phyloP scores from a whole-genome alignment of 768 basidiomycete genomes.

The Boletellus ananas region DNA sequence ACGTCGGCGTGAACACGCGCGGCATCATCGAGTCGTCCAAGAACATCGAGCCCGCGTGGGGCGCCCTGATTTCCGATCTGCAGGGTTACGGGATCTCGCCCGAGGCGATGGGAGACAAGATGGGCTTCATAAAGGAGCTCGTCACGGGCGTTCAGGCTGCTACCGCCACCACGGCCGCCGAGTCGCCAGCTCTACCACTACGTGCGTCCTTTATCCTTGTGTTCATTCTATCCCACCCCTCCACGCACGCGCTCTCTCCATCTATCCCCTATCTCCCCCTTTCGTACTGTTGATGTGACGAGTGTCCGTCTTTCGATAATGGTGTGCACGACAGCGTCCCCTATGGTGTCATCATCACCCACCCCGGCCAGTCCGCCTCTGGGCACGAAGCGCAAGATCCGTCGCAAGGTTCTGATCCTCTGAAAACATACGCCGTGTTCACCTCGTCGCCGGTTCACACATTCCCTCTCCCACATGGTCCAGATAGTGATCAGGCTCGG shows the following conservation, averaged over 20 bases:
- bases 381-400: slow-evolving; percentile 31
- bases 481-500: no score
- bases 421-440: slow-evolving; percentile 4
- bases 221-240: no score
- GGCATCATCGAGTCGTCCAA: slow-evolving; percentile 52
- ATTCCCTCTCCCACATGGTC: no score
- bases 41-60: slow-evolving; percentile 54
- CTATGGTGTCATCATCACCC: slow-evolving; percentile 6
- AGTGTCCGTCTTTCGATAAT: not conserved
- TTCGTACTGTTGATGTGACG: not conserved
- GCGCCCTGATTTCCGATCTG: slow-evolving; percentile 40
- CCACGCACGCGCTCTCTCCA: no score
- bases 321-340: slow-evolving; percentile 4
- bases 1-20: slow-evolving; percentile 53
- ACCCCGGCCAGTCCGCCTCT: slow-evolving; percentile 9
- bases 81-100: slow-evolving; percentile 37
- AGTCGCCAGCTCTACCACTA: not conserved
- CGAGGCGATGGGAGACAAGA: slow-evolving; percentile 29
- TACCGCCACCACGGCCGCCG: not conserved
- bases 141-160: slow-evolving; percentile 7
- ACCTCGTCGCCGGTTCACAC: not conserved
- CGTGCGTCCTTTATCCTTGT: slow-evolving; percentile 8
- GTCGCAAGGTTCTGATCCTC: slow-evolving; percentile 29
- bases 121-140: slow-evolving; percentile 35
- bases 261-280: not conserved